These are phyloP conservation scores for Persicaria maculosa DNA, from an alignment of 148 eudicot genomes.

Conservation along the genomic window DNA sequence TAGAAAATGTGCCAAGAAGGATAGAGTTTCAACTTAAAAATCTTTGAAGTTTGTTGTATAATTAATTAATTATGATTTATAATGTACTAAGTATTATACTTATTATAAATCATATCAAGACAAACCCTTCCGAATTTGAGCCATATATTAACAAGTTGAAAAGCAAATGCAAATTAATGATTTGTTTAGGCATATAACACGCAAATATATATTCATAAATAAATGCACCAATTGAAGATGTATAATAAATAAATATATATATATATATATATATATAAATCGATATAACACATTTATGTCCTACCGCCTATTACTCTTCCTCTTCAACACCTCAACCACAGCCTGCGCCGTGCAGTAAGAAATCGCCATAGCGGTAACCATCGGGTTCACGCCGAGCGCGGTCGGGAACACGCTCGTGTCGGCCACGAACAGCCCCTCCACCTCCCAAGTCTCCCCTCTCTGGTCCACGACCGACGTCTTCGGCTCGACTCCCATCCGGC, in stretches of 20 bases:
- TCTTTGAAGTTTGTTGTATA: no score
- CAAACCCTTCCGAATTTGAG: no score
- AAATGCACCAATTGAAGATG: not conserved
- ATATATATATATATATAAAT: no score
- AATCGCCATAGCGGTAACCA: slow-evolving; percentile 70
- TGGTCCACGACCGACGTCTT: slow-evolving; percentile 47
- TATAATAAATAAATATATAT: not conserved
- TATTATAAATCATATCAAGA: no score
- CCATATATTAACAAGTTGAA: no score
- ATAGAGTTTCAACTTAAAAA: no score
- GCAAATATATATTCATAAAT: not conserved
- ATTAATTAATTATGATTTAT: no score
- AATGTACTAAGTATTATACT: no score
- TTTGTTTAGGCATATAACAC: no score
- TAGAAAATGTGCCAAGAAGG: no score
- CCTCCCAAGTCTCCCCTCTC: slow-evolving; percentile 70
- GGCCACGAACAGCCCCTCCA: slow-evolving; percentile 59
- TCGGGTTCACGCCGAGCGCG: slow-evolving; percentile 80
- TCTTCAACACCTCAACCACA: slow-evolving; percentile 37
- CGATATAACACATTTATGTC: no score
- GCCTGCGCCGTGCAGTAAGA: slow-evolving; percentile 65
- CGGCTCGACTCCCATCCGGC: slow-evolving; percentile 55
- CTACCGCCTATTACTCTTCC: slow-evolving; percentile 14
- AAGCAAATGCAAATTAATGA: no score
- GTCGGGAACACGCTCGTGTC: slow-evolving; percentile 81